Evolutionary conservation across 345 rosid species (phyloP).

Genomic region (Linum lewisii): DNA sequence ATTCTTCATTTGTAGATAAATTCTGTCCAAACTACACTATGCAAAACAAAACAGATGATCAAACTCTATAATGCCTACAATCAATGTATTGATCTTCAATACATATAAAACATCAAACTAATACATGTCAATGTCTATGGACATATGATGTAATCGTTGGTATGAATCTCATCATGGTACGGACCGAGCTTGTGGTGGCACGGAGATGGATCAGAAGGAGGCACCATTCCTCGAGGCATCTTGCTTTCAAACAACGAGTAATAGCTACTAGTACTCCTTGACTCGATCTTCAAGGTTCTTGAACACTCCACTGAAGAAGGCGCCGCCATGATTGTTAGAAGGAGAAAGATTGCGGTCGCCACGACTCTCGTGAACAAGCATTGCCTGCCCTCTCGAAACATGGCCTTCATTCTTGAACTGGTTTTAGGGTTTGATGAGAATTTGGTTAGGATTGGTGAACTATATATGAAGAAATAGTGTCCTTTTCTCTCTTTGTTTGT

Average conservation of each 20-base stretch:
- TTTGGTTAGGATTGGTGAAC: too few relatives aligned
- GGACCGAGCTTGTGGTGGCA: slow-evolving; percentile 37
- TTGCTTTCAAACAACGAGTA: slow-evolving; percentile 12
- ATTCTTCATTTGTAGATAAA: too few relatives aligned
- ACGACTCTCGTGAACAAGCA: neutral
- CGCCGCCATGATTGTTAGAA: slow-evolving; percentile 7
- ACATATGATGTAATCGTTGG: slow-evolving; percentile 19
- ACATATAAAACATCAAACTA: too few relatives aligned
- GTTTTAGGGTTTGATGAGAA: too few relatives aligned
- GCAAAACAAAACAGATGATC: too few relatives aligned
- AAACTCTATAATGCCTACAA: too few relatives aligned
- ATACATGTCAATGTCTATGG: too few relatives aligned
- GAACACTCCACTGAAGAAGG: neutral
- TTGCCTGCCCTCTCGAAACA: neutral
- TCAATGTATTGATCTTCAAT: too few relatives aligned
- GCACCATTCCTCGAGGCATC: slow-evolving; percentile 49
- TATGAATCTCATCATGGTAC: neutral
- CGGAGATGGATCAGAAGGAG: slow-evolving; percentile 54
- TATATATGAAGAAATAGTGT: too few relatives aligned
- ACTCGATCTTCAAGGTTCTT: slow-evolving; percentile 4
- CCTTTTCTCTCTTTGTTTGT: too few relatives aligned
- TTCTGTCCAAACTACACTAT: too few relatives aligned
- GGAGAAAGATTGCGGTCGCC: neutral
- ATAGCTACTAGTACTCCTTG: neutral
- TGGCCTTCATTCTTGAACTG: neutral